Base-by-base conservation (phyloP, 2,329 filamentous ascomycete species). In the Pseudocercospora ulei region DNA sequence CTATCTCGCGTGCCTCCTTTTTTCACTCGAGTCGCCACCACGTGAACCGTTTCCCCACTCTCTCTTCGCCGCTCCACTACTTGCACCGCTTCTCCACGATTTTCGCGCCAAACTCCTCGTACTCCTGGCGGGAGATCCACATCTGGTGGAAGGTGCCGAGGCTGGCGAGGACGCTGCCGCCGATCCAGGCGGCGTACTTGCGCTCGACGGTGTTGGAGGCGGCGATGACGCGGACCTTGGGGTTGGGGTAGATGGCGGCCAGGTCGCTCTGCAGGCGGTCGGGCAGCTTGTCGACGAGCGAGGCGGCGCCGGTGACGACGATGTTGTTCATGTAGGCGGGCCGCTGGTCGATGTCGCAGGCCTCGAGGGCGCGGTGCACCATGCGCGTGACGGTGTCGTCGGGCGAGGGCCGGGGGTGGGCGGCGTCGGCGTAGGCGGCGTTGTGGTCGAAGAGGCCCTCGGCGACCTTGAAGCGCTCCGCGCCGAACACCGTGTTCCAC, bases 41-140 rank as follows among this genome's bases (percentile, higher is more conserved):
- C n/a, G n/a, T n/a, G n/a, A n/a, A n/a, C n/a, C n/a, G n/a, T n/a
- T n/a, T n/a, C n/a, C n/a, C n/a, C n/a, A n/a, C n/a, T n/a, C n/a
- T n/a, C n/a, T n/a, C n/a, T n/a, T n/a, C n/a, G n/a, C n/a, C n/a
- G n/a, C n/a, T n/a, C n/a, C n/a, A n/a, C 24, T 40, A 96, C 68
- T 94, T 93, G 73, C 88, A 96, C 55, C 88, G 73, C 75, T 94
- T 95, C 71, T 96, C 88, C 28, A 96, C 83, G 53, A 96, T 87
- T 48, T 76, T 76, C 4, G 78, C 69, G 1, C 90, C 90, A 61
- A 94, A 87, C 69, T 98, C 92, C 49, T 95, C 86, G 56, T 95
- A 96, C 68, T 98, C 90, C 70, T 94, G 93, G 63, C 78, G 84
- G 14, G 81, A 88, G 54, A 98, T 92, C 90, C 90, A 98, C 82